Evolutionary conservation across 2,329 filamentous ascomycete species (phyloP).

Genomic region (Aspergillus sp.): DNA sequence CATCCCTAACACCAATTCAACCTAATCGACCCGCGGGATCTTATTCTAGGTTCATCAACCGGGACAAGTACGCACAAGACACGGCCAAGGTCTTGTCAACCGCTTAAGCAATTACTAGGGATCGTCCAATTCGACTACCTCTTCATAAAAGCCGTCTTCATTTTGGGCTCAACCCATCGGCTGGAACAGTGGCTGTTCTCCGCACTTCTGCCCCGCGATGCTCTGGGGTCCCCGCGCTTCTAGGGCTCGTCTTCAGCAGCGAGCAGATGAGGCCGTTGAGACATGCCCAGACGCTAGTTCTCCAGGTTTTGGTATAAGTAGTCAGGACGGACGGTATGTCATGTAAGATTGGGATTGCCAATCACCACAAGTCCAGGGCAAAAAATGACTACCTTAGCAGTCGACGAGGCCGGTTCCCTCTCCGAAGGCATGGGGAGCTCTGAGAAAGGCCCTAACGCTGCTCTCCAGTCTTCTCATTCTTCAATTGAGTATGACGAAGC

Average conservation of each 20-base stretch:
- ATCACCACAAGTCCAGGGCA: background rate
- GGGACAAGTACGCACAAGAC: background rate
- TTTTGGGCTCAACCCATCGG: background rate
- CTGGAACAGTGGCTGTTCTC: background rate
- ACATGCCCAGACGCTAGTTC: no score
- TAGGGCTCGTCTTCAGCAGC: no score
- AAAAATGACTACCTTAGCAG: background rate
- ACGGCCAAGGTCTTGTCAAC: background rate
- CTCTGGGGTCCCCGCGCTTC: background rate
- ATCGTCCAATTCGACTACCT: background rate
- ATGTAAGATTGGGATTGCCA: background rate
- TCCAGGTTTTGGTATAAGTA: background rate
- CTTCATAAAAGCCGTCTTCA: background rate
- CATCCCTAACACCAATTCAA: no score
- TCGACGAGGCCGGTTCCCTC: background rate
- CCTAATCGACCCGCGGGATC: background rate
- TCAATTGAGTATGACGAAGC: slow-evolving; percentile 6
- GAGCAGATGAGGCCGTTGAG: no score
- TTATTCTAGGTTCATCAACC: background rate
- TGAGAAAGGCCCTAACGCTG: background rate
- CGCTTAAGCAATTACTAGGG: background rate
- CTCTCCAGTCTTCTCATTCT: background rate
- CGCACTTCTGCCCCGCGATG: background rate
- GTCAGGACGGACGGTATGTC: background rate
- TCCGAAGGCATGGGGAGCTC: background rate